Percentiles rank a stretch among this genome's conserved stretches.
Evolutionary conservation across 1,139 yeast genomes (phyloP).

Genomic region (Groenewaldozyma auringiensis): DNA sequence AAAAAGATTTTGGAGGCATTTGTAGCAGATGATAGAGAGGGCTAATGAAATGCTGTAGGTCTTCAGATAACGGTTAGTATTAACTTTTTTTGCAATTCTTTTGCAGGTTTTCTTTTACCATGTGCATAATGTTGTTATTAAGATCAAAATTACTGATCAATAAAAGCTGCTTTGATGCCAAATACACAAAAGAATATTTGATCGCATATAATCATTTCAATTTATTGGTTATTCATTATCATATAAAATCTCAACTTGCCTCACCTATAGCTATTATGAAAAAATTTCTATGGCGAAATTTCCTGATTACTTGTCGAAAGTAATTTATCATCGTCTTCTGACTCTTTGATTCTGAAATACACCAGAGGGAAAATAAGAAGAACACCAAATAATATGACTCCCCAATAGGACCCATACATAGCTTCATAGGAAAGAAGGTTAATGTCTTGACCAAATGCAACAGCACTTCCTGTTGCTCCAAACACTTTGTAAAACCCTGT

Average conservation of each 20-base stretch:
- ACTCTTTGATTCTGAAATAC: slow-evolving; percentile 8
- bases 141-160: no score
- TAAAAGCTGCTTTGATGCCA: no score
- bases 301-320: not conserved
- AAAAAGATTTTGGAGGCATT: not conserved
- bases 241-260: no score
- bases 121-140: no score
- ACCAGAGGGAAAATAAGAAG: slow-evolving; percentile 7
- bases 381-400: slow-evolving; percentile 9
- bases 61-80: not conserved
- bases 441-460: slow-evolving; percentile 39
- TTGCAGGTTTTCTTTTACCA: not conserved
- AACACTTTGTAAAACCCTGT: slow-evolving; percentile 52
- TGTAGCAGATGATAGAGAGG: not conserved
- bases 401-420: slow-evolving; percentile 10
- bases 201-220: not conserved
- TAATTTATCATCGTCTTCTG: slow-evolving; percentile 4
- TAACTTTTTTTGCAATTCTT: not conserved
- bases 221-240: no score
- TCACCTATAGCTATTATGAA: not conserved
- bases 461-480: slow-evolving; percentile 50
- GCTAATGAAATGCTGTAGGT: not conserved
- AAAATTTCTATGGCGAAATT: not conserved
- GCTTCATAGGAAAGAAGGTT: slow-evolving; percentile 5
- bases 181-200: not conserved